A percentile compares a stretch with the other conserved stretches of the same genome.
These are phyloP conservation scores for Cordyceps militaris DNA, from an alignment of 2,329 filamentous ascomycete genomes.

Conservation along the genomic window DNA sequence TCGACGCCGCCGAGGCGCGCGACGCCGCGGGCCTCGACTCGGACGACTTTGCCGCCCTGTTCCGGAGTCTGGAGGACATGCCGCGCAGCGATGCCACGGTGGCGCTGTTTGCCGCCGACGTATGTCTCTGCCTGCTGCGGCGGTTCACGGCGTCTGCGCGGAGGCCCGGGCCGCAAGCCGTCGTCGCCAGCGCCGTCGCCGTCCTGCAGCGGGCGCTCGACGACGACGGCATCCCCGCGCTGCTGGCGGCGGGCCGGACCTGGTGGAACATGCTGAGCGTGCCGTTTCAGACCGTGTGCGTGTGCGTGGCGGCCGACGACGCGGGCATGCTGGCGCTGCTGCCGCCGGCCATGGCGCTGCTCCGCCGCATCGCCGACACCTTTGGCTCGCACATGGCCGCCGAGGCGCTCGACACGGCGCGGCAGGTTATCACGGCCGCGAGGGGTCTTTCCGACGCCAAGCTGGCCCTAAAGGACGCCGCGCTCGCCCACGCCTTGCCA, in stretches of 20 bases:
- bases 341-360: constrained; percentile 10
- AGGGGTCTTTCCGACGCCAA: background rate
- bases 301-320: constrained; percentile 11
- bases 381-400: constrained; percentile 14
- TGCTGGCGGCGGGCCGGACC: constrained; percentile 1
- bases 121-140: constrained; percentile 14
- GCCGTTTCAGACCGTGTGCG: constrained; percentile 15
- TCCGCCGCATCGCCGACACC: constrained; percentile 5
- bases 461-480: constrained; percentile 3
- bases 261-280: constrained; percentile 16
- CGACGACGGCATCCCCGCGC: background rate
- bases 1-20: background rate
- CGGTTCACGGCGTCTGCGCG: background rate
- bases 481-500: constrained; percentile 2
- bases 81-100: background rate
- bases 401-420: constrained; percentile 15
- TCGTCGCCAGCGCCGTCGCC: background rate
- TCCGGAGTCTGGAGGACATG: background rate
- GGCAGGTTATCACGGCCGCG: constrained; percentile 1
- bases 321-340: constrained; percentile 9
- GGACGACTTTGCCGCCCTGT: background rate
- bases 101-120: constrained; percentile 12
- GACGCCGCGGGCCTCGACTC: constrained; percentile 7
- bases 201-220: constrained; percentile 7
- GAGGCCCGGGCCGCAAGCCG: background rate